Conservation (phyloP, 2,329 filamentous ascomycete genomes). For the Ophiognomonia clavigignenti-juglandacearum region DNA sequence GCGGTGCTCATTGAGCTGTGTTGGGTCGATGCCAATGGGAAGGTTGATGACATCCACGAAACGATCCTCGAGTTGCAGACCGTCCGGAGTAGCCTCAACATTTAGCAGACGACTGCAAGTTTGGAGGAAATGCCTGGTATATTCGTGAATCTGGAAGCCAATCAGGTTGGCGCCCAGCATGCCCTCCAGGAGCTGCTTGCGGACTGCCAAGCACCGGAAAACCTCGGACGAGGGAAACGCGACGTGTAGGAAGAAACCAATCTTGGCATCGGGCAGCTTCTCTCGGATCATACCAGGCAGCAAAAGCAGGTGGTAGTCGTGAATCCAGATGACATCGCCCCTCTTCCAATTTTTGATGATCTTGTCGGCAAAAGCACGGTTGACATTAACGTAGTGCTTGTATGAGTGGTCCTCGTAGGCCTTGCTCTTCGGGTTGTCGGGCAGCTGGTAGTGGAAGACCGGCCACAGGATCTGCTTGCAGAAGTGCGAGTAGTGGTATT, state of each 20-base stretch:
- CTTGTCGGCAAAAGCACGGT: slow-evolving; percentile 87
- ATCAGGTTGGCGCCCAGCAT: slow-evolving; percentile 91
- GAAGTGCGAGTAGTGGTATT: slow-evolving; percentile 91
- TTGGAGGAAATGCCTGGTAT: slow-evolving; percentile 89
- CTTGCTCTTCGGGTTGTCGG: slow-evolving; percentile 96
- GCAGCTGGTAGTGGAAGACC: slow-evolving; percentile 96
- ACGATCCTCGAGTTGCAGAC: slow-evolving; percentile 84
- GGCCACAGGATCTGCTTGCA: slow-evolving; percentile 98
- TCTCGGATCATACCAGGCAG: slow-evolving; percentile 87
- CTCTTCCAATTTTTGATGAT: slow-evolving; percentile 91
- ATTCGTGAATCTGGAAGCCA: slow-evolving; percentile 91
- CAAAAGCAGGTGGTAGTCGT: slow-evolving; percentile 90
- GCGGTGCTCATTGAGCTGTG: slow-evolving; percentile 66
- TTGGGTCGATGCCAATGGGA: slow-evolving; percentile 87
- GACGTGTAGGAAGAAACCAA: slow-evolving; percentile 92
- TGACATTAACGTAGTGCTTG: slow-evolving; percentile 89
- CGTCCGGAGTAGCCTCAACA: slow-evolving; percentile 85
- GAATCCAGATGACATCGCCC: slow-evolving; percentile 89
- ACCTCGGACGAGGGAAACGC: slow-evolving; percentile 96
- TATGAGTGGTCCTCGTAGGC: slow-evolving; percentile 96
- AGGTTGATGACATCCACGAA: slow-evolving; percentile 85
- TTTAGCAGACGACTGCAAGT: slow-evolving; percentile 87
- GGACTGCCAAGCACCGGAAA: slow-evolving; percentile 83
- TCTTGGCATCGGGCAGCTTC: slow-evolving; percentile 86
- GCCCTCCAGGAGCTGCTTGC: slow-evolving; percentile 82